Conservation (phyloP, 495 filamentous ascomycete species). For the Penicillium dipodomyicola region DNA sequence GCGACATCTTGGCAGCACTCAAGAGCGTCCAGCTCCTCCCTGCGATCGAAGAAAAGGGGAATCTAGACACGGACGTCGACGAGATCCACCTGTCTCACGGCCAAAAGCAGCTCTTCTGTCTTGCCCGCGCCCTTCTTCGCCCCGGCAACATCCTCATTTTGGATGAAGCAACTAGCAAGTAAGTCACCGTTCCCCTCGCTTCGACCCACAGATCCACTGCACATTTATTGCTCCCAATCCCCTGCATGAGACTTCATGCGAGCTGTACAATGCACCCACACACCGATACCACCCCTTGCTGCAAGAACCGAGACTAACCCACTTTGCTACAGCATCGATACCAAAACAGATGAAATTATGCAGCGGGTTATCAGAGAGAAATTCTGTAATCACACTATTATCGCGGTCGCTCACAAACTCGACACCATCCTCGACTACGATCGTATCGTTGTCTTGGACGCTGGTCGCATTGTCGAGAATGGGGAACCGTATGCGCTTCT, state of each 20-base stretch:
- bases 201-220: slow-evolving; percentile 9
- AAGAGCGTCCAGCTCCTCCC: slow-evolving; percentile 48
- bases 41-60: slow-evolving; percentile 49
- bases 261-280: not conserved
- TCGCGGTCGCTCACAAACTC: slow-evolving; percentile 63
- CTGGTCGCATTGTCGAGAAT: slow-evolving; percentile 45
- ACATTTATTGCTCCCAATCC: slow-evolving; percentile 14
- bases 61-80: slow-evolving; percentile 50
- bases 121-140: slow-evolving; percentile 60
- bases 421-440: slow-evolving; percentile 57
- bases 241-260: slow-evolving; percentile 26
- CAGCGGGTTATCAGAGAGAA: slow-evolving; percentile 58
- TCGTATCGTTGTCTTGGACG: slow-evolving; percentile 47
- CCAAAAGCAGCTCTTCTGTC: slow-evolving; percentile 62
- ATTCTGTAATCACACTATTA: slow-evolving; percentile 56
- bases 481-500: slow-evolving; percentile 42
- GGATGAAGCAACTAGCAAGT: slow-evolving; percentile 55
- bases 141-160: slow-evolving; percentile 46
- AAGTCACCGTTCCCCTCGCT: slow-evolving; percentile 17
- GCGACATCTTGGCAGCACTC: slow-evolving; percentile 47
- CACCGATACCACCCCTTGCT: slow-evolving; percentile 3
- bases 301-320: slow-evolving; percentile 6
- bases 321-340: slow-evolving; percentile 46
- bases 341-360: slow-evolving; percentile 56
- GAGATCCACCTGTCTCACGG: slow-evolving; percentile 56